A percentile compares a stretch with the other conserved stretches of the same genome.
These are phyloP conservation scores for Monocercomonoides exilis DNA, from an alignment of 78 protist species.

Conservation along the genomic window DNA sequence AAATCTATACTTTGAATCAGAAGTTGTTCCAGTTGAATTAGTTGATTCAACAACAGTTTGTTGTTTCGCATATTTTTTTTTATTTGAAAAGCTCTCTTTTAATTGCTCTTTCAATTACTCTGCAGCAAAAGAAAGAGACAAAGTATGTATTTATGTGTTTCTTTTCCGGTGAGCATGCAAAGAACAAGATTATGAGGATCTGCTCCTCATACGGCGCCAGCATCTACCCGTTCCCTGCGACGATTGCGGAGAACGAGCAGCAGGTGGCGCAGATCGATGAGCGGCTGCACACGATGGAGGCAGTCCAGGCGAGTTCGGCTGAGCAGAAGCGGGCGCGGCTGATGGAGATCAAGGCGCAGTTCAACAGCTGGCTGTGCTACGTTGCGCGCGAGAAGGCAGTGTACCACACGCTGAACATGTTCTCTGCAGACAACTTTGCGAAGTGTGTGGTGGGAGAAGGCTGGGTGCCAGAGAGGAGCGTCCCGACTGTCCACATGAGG, in stretches of 20 bases:
- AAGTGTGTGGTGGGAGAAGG: neutral
- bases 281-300: neutral
- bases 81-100: neutral
- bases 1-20: neutral
- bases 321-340: neutral
- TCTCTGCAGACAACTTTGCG: neutral
- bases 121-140: neutral
- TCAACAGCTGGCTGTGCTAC: neutral
- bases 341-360: neutral
- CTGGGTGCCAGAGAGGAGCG: neutral
- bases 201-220: neutral
- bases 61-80: neutral
- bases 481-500: neutral
- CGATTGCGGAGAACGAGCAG: neutral
- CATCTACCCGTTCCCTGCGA: neutral
- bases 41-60: neutral
- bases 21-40: neutral
- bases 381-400: slow-evolving; percentile 3
- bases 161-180: neutral
- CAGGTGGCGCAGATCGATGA: neutral
- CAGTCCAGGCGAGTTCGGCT: neutral
- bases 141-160: neutral
- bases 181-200: neutral
- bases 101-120: neutral
- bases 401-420: slow-evolving; percentile 17